These are phyloP conservation scores for Aspergillus versicolor DNA, from an alignment of 2,329 filamentous ascomycete species.

Conservation along the genomic window DNA sequence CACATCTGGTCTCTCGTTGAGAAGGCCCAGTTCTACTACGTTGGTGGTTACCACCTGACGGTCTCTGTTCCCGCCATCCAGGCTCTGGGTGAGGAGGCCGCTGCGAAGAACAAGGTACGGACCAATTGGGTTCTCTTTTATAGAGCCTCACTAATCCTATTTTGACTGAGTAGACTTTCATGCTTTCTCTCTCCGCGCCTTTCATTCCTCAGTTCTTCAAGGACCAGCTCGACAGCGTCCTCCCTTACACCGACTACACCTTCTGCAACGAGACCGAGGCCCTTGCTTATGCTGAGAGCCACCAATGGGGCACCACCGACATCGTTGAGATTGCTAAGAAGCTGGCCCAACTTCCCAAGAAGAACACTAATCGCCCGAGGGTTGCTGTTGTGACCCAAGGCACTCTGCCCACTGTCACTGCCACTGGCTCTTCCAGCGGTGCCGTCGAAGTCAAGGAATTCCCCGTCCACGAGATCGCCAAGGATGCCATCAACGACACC, in stretches of 20 bases:
- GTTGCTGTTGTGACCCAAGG: constrained; percentile 93
- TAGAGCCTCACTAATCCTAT: constrained; percentile 7
- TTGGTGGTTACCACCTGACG: constrained; percentile 96
- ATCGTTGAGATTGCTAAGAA: constrained; percentile 81
- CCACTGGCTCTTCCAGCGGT: constrained; percentile 66
- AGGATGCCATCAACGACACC: constrained; percentile 85
- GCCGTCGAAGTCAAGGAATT: constrained; percentile 69
- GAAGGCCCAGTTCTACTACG: constrained; percentile 84
- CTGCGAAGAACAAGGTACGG: constrained; percentile 75
- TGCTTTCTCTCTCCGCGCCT: constrained; percentile 88
- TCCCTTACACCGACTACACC: constrained; percentile 92
- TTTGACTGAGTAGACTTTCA: constrained; percentile 55
- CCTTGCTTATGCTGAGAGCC: constrained; percentile 78
- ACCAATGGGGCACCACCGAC: constrained; percentile 71
- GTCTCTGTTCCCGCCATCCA: constrained; percentile 89
- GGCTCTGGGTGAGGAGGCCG: constrained; percentile 87
- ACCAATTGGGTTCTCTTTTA: not conserved
- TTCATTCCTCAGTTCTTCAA: constrained; percentile 99
- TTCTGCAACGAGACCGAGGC: constrained; percentile 98
- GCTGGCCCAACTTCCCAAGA: constrained; percentile 87
- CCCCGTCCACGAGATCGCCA: constrained; percentile 75
- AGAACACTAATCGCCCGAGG: constrained; percentile 79
- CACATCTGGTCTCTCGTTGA: constrained; percentile 91
- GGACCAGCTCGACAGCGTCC: constrained; percentile 80
- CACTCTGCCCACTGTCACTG: constrained; percentile 84